These are phyloP conservation scores for Cercospora sojina DNA, from an alignment of 2,329 filamentous ascomycete species.

Conservation along the genomic window DNA sequence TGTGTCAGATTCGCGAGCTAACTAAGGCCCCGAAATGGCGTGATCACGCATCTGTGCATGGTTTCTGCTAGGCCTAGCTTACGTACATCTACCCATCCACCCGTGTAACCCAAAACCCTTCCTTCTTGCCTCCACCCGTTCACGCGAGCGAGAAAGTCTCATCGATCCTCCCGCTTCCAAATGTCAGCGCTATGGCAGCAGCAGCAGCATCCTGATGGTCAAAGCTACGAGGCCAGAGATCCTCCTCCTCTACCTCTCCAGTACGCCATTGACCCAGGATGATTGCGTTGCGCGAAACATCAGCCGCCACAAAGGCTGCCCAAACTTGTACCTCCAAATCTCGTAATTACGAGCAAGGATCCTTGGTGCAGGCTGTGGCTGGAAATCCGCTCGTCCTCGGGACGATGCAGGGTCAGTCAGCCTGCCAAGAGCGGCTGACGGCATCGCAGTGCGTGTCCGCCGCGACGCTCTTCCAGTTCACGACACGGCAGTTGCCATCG, in stretches of 20 bases:
- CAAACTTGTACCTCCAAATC: neutral
- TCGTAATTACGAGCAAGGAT: neutral
- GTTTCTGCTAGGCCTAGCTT: neutral
- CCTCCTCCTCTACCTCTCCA: neutral
- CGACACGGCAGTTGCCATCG: neutral
- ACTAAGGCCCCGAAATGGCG: neutral
- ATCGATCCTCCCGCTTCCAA: neutral
- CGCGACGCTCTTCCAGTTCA: neutral
- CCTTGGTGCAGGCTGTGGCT: neutral
- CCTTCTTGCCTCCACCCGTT: neutral
- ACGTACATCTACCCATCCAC: neutral
- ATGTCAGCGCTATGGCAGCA: neutral
- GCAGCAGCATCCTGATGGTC: neutral
- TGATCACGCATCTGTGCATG: neutral
- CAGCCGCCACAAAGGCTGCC: neutral
- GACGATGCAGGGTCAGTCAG: neutral
- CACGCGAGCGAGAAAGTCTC: neutral
- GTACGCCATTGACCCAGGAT: neutral
- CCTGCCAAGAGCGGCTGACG: neutral
- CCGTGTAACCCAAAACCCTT: neutral
- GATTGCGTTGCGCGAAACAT: neutral
- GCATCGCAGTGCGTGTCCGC: neutral
- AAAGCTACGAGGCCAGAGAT: neutral
- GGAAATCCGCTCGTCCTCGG: neutral
- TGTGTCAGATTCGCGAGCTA: too few relatives aligned